phyloP scores from a whole-genome alignment of 2,329 filamentous ascomycete species.

The Xylariaceae sp. region DNA sequence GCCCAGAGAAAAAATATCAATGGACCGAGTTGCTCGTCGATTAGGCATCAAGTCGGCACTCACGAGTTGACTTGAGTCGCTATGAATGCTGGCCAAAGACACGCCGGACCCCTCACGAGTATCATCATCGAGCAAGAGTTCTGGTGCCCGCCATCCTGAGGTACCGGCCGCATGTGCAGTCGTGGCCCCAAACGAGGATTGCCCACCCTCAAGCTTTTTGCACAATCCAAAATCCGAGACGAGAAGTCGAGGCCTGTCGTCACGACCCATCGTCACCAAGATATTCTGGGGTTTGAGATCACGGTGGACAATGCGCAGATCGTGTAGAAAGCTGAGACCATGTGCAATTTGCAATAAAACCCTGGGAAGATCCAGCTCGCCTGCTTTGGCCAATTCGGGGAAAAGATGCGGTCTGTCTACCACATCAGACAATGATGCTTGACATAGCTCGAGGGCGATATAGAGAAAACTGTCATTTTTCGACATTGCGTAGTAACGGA shows the following conservation, averaged over 20 bases:
- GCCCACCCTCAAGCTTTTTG: slow-evolving; percentile 92
- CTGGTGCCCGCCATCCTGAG: slow-evolving; percentile 92
- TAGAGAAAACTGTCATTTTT: slow-evolving; percentile 88
- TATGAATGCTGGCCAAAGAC: slow-evolving; percentile 51
- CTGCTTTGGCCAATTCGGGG: slow-evolving; percentile 65
- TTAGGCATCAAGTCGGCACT: slow-evolving; percentile 56
- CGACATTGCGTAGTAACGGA: slow-evolving; percentile 92
- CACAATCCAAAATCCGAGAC: slow-evolving; percentile 98
- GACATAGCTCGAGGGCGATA: slow-evolving; percentile 91
- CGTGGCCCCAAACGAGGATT: slow-evolving; percentile 91
- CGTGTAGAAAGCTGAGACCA: slow-evolving; percentile 84
- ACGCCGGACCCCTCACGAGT: slow-evolving; percentile 44
- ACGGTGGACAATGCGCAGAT: slow-evolving; percentile 89
- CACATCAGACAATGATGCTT: slow-evolving; percentile 88
- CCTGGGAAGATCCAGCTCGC: slow-evolving; percentile 70
- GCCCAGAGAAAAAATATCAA: slow-evolving; percentile 95
- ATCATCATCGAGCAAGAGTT: slow-evolving; percentile 80
- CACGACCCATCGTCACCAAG: slow-evolving; percentile 70
- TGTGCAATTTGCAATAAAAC: slow-evolving; percentile 86
- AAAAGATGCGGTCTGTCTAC: slow-evolving; percentile 70
- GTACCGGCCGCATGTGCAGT: slow-evolving; percentile 92
- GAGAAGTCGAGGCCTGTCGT: slow-evolving; percentile 72
- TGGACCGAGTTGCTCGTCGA: slow-evolving; percentile 86
- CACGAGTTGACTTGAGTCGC: slow-evolving; percentile 57
- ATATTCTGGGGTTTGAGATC: slow-evolving; percentile 99